A percentile compares a stretch with the other conserved stretches of the same genome.
Evolutionary conservation across 202 grass and related monocot genomes (phyloP).

Genomic region (Panicum hallii): DNA sequence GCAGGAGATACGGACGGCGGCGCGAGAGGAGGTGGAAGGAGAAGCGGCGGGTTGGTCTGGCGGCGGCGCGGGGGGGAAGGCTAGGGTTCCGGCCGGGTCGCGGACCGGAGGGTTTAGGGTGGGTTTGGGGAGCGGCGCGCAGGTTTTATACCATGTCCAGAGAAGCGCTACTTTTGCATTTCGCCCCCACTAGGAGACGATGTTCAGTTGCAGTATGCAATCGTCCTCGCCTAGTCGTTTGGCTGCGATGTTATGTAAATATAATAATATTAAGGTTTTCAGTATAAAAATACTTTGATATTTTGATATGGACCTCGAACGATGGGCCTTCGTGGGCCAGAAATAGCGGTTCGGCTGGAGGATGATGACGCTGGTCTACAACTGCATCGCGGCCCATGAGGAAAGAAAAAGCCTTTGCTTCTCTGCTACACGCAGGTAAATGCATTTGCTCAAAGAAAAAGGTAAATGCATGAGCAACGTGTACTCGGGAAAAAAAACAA

Average conservation of each 20-base stretch:
- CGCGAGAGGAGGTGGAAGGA: not conserved
- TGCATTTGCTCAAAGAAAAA: too few relatives aligned
- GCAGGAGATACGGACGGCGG: not conserved
- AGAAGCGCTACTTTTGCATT: conserved; percentile 4
- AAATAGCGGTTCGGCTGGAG: not conserved
- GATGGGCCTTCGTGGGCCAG: not conserved
- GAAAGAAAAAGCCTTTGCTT: too few relatives aligned
- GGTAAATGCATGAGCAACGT: too few relatives aligned
- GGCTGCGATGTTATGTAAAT: not conserved
- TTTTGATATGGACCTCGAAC: not conserved
- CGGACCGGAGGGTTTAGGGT: conserved; percentile 60
- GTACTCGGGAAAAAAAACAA: too few relatives aligned
- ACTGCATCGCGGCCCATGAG: too few relatives aligned
- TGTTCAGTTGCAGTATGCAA: not conserved
- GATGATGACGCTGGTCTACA: too few relatives aligned
- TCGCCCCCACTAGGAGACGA: not conserved
- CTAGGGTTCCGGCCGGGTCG: conserved; percentile 25
- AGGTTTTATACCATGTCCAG: conserved; percentile 31
- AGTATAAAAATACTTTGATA: not conserved
- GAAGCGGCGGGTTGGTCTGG: not conserved
- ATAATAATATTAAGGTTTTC: fast-evolving
- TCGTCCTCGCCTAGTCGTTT: not conserved
- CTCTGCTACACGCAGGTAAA: too few relatives aligned
- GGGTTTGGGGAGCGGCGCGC: conserved; percentile 48
- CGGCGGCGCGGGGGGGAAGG: not conserved